These are phyloP conservation scores for Trypanosomatidae sp. DNA, from an alignment of 208 protist genomes.

Conservation along the genomic window DNA sequence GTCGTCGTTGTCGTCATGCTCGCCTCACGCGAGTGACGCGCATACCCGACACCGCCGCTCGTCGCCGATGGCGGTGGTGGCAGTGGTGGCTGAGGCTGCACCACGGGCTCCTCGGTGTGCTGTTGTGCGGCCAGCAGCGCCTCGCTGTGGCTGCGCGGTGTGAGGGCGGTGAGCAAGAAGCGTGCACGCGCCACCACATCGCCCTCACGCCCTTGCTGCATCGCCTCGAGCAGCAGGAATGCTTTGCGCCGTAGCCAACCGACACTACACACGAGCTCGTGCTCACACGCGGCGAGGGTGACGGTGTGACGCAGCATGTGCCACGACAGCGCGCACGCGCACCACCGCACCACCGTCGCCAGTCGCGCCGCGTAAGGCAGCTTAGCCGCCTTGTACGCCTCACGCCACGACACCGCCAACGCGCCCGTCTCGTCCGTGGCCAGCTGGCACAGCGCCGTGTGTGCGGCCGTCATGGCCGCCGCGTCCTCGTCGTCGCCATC, in stretches of 20 bases:
- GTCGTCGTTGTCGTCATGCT: no score
- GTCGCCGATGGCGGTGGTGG: no score
- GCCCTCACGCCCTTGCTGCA: constrained; percentile 53
- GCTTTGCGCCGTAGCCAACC: constrained; percentile 49
- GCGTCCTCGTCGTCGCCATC: no score
- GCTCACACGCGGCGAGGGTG: constrained; percentile 12
- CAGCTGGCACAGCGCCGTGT: no score
- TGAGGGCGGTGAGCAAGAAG: constrained; percentile 66
- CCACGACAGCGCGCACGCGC: constrained; percentile 24
- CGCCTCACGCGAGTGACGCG: no score
- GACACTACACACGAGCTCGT: no score
- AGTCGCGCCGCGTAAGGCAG: constrained; percentile 21
- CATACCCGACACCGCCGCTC: no score
- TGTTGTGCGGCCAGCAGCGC: constrained; percentile 35
- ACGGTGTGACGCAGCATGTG: constrained; percentile 12
- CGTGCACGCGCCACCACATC: constrained; percentile 39
- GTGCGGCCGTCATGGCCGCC: no score
- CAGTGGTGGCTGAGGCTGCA: no score
- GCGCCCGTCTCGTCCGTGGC: no score
- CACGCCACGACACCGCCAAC: no score
- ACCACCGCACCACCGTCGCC: constrained; percentile 19
- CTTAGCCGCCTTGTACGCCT: no score
- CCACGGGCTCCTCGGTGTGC: constrained; percentile 55
- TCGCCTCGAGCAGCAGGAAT: constrained; percentile 66
- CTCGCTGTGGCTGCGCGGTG: constrained; percentile 39